Conservation (phyloP, 2,329 filamentous ascomycete species). For the Talaromyces verruculosus region DNA sequence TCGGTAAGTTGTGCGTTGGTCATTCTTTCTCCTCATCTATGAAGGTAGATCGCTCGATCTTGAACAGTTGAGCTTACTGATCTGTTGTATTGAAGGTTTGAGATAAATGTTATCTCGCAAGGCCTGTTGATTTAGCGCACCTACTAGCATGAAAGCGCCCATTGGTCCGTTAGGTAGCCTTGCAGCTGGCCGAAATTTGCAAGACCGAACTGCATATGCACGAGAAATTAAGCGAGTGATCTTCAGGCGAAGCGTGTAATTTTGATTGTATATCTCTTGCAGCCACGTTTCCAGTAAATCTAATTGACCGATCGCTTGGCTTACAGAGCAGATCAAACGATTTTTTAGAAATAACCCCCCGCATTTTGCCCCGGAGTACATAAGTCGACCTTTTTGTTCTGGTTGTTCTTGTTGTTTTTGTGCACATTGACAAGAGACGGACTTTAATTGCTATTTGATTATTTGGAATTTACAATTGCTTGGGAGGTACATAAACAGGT, state of each 20-base stretch:
- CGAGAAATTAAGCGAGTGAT: neutral
- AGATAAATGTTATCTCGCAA: neutral
- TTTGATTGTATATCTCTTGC: neutral
- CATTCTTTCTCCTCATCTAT: neutral
- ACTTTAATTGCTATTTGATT: neutral
- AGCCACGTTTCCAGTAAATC: neutral
- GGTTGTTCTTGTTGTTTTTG: neutral
- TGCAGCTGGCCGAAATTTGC: neutral
- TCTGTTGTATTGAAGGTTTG: neutral
- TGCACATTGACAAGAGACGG: neutral
- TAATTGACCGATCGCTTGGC: neutral
- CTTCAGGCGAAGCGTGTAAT: neutral
- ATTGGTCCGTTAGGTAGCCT: neutral
- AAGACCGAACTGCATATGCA: neutral
- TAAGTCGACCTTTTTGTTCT: too few relatives aligned
- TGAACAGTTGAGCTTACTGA: neutral
- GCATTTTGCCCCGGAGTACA: too few relatives aligned
- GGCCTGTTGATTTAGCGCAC: neutral
- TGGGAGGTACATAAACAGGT: too few relatives aligned
- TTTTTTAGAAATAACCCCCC: neutral
- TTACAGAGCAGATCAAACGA: neutral
- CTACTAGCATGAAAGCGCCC: neutral
- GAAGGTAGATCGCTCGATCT: neutral
- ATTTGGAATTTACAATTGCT: neutral
- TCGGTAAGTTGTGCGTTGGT: neutral